Evolutionary conservation across 2,329 filamentous ascomycete species (phyloP).

Genomic region (Alternaria atra): DNA sequence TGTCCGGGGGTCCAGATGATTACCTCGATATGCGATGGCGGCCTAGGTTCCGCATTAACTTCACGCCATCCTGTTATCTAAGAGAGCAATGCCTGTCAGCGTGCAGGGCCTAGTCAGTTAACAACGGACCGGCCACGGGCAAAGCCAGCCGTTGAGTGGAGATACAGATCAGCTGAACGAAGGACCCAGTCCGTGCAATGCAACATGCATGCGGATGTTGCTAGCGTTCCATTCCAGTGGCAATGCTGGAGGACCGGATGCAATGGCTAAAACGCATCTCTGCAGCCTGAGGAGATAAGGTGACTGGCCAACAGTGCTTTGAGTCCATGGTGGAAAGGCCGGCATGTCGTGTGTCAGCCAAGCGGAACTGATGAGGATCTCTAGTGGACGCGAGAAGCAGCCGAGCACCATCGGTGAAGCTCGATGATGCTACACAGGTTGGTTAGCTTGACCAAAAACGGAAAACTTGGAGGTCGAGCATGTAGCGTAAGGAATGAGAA

Average conservation of each 20-base stretch:
- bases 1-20: conserved; percentile 53
- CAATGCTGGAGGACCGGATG: conserved; percentile 49
- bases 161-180: conserved; percentile 52
- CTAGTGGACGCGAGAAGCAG: conserved; percentile 36
- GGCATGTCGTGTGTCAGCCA: conserved; percentile 46
- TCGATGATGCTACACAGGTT: conserved; percentile 46
- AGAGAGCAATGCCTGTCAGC: conserved; percentile 53
- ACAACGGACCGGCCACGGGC: conserved; percentile 53
- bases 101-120: conserved; percentile 53
- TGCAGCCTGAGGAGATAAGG: conserved; percentile 58
- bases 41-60: conserved; percentile 55
- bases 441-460: conserved; percentile 45
- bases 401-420: conserved; percentile 37
- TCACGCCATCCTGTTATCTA: conserved; percentile 55
- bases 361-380: conserved; percentile 34
- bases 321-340: conserved; percentile 37
- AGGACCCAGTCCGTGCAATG: conserved; percentile 46
- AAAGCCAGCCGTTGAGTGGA: conserved; percentile 51
- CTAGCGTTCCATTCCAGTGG: conserved; percentile 48
- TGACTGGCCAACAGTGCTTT: conserved; percentile 57
- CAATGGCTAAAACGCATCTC: conserved; percentile 44
- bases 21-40: conserved; percentile 56
- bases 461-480: conserved; percentile 33
- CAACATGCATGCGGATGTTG: conserved; percentile 50
- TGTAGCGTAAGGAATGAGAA: conserved; percentile 33